Conservation (phyloP, 2,329 filamentous ascomycete genomes). For the Cyanodermella asteris region DNA sequence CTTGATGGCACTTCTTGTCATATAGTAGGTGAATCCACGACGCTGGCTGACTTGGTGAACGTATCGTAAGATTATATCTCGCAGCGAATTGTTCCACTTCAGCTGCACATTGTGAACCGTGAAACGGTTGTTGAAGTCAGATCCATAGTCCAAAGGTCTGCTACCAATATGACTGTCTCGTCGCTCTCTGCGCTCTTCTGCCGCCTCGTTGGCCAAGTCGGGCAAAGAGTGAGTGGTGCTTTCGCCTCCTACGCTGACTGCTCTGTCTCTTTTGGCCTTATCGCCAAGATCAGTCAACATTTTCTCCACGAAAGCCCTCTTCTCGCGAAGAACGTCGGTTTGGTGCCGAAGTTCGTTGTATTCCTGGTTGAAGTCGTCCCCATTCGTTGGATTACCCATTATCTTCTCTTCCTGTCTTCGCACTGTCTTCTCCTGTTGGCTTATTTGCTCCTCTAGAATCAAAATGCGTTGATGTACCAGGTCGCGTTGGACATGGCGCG, state of each 20-base stretch:
- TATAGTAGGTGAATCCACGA: slow-evolving; percentile 91
- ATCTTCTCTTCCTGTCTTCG: slow-evolving; percentile 51
- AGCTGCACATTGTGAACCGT: slow-evolving; percentile 94
- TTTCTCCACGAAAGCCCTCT: slow-evolving; percentile 34
- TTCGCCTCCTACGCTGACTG: slow-evolving; percentile 28
- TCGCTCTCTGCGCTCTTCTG: slow-evolving; percentile 33
- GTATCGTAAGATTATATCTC: slow-evolving; percentile 92
- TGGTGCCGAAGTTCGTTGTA: slow-evolving; percentile 33
- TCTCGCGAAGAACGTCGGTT: slow-evolving; percentile 31
- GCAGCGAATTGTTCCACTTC: slow-evolving; percentile 92
- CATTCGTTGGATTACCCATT: slow-evolving; percentile 31
- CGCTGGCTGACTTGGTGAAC: slow-evolving; percentile 94
- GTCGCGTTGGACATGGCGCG: slow-evolving; percentile 66
- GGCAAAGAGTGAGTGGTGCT: slow-evolving; percentile 5
- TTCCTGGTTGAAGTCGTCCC: slow-evolving; percentile 18
- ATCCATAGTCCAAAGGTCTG: slow-evolving; percentile 58
- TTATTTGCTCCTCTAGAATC: slow-evolving; percentile 57
- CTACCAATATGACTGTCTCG: no score
- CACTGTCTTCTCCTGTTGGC: slow-evolving; percentile 47
- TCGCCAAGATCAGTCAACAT: slow-evolving; percentile 37
- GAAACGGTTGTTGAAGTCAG: slow-evolving; percentile 94
- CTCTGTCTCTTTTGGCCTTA: slow-evolving; percentile 31
- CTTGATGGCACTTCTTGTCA: slow-evolving; percentile 85
- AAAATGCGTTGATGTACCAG: slow-evolving; percentile 63
- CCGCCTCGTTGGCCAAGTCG: slow-evolving; percentile 13